Percentiles rank a stretch among this genome's conserved stretches.
Conservation (phyloP, 2,329 filamentous ascomycete species). For the Sporothrix variecibatus region DNA sequence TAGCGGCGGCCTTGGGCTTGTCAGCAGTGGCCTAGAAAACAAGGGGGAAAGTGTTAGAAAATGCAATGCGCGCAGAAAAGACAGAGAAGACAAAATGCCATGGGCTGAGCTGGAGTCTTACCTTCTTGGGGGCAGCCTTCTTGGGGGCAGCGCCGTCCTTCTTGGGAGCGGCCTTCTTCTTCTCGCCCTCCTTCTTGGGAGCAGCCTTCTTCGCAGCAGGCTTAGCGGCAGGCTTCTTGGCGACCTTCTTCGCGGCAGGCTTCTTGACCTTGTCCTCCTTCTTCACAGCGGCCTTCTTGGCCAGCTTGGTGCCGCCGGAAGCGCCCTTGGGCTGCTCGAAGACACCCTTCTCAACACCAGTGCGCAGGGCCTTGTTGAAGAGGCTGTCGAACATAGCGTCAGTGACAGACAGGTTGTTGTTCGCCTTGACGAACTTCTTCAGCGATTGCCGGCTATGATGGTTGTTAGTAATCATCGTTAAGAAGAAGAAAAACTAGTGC, state of each 20-base stretch:
- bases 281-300: conserved; percentile 64
- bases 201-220: conserved; percentile 43
- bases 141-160: conserved; percentile 37
- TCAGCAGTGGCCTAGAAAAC: conserved; percentile 58
- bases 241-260: conserved; percentile 40
- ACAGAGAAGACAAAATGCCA: not conserved
- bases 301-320: conserved; percentile 89
- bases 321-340: conserved; percentile 90
- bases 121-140: conserved; percentile 41
- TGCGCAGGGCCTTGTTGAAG: conserved; percentile 83
- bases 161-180: conserved; percentile 37
- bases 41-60: conserved; percentile 48
- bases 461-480: conserved; percentile 37
- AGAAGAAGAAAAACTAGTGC: conserved; percentile 22
- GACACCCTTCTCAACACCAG: conserved; percentile 81
- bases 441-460: conserved; percentile 55
- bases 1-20: conserved; percentile 69
- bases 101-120: not conserved
- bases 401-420: conserved; percentile 51
- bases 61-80: conserved; percentile 29
- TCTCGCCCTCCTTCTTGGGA: conserved; percentile 36
- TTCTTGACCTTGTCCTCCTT: conserved; percentile 41
- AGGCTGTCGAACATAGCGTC: conserved; percentile 67
- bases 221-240: conserved; percentile 41
- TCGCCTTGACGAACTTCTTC: conserved; percentile 62